Evolutionary conservation across 1,284 basidiomycete genomes (phyloP).

Genomic region (Mycena sp.): DNA sequence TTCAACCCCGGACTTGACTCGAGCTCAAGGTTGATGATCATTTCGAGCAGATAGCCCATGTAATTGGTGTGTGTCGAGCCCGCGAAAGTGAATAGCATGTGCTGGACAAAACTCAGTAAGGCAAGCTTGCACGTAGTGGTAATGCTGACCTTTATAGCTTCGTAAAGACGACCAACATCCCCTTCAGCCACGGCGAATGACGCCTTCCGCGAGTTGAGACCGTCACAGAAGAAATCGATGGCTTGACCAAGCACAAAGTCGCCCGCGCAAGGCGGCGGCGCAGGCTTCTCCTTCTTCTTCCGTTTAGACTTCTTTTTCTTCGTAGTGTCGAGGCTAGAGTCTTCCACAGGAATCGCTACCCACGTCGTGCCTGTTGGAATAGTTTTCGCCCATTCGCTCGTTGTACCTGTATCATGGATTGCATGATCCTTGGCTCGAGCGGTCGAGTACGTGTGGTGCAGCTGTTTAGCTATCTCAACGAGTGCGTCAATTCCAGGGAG

Average conservation of each 20-base stretch:
- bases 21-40: too few relatives aligned
- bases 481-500: neutral
- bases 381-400: neutral
- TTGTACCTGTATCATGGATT: neutral
- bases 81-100: constrained; percentile 36
- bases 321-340: neutral
- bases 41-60: constrained; percentile 34
- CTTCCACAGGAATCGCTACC: neutral
- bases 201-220: constrained; percentile 24
- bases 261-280: constrained; percentile 2
- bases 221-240: constrained; percentile 29
- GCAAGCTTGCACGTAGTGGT: too few relatives aligned
- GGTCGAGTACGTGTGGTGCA: neutral
- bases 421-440: constrained; percentile 2
- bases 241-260: constrained; percentile 25
- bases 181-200: constrained; percentile 31
- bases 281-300: neutral
- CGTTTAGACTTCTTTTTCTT: too few relatives aligned
- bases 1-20: constrained; percentile 30
- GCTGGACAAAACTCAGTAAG: constrained; percentile 12
- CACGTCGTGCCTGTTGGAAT: neutral
- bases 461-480: neutral
- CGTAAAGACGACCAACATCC: constrained; percentile 33
- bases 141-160: constrained; percentile 12
- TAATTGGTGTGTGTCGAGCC: constrained; percentile 40